These are phyloP conservation scores for Mycena latifolia DNA, from an alignment of 768 basidiomycete species.

Conservation along the genomic window DNA sequence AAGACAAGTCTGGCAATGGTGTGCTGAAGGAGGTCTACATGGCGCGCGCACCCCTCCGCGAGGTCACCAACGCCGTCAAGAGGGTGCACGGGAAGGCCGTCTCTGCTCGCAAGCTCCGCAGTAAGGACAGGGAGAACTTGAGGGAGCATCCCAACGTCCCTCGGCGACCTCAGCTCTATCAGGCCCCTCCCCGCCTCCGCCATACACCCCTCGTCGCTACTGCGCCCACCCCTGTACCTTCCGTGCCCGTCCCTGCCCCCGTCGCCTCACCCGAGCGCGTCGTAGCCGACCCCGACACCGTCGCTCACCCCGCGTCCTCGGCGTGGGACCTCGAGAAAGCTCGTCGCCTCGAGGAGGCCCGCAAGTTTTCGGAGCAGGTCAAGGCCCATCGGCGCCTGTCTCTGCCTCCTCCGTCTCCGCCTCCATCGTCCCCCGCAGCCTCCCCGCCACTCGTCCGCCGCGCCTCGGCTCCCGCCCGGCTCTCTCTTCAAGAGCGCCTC, in stretches of 20 bases:
- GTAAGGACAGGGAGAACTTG: background rate
- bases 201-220: too few species aligned
- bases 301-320: background rate
- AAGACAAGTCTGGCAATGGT: background rate
- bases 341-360: background rate
- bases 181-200: background rate
- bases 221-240: too few species aligned
- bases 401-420: background rate
- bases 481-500: conserved; percentile 19
- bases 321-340: conserved; percentile 12
- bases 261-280: background rate
- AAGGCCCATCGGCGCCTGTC: background rate
- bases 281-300: background rate
- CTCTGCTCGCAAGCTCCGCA: background rate
- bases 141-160: background rate
- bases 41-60: background rate
- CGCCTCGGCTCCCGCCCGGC: conserved; percentile 2
- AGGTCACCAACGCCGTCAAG: background rate
- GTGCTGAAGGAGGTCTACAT: background rate
- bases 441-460: background rate
- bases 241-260: too few species aligned
- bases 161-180: background rate
- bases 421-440: background rate
- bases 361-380: background rate
- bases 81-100: background rate